Evolutionary conservation across 768 basidiomycete genomes (phyloP).

Genomic region (Lentinus tigrinus): DNA sequence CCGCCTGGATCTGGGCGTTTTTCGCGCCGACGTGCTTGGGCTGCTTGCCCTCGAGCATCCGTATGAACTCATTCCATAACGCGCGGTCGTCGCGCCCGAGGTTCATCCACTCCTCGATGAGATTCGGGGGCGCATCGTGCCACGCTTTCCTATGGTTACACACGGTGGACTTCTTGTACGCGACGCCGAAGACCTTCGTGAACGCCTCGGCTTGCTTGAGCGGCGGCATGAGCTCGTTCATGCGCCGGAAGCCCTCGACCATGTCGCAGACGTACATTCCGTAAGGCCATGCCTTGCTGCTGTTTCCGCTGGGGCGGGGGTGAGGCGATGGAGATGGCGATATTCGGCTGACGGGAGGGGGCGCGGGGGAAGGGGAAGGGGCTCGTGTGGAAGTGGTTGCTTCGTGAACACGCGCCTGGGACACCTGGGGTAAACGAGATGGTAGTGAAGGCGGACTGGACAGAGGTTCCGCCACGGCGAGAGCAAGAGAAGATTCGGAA

Average conservation of each 20-base stretch:
- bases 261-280: constrained; percentile 72
- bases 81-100: constrained; percentile 58
- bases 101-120: constrained; percentile 52
- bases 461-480: not conserved
- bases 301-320: constrained; percentile 27
- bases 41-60: constrained; percentile 22
- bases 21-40: not conserved
- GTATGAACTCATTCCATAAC: constrained; percentile 69
- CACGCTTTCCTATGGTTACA: constrained; percentile 72
- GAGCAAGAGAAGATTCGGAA: not conserved
- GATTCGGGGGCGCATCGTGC: constrained; percentile 48
- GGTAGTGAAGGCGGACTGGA: not conserved
- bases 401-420: not conserved
- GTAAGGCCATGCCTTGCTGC: constrained; percentile 55
- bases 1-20: not conserved
- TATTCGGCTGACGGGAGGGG: not conserved
- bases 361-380: not conserved
- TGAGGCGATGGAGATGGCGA: constrained; percentile 16
- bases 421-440: not conserved
- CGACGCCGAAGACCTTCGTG: constrained; percentile 66
- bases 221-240: constrained; percentile 41
- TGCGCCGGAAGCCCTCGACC: constrained; percentile 55
- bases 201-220: constrained; percentile 68
- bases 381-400: not conserved
- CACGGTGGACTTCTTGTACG: constrained; percentile 74